These are phyloP conservation scores for Dryadomyces sulphureus DNA, from an alignment of 2,329 filamentous ascomycete genomes.

Conservation along the genomic window DNA sequence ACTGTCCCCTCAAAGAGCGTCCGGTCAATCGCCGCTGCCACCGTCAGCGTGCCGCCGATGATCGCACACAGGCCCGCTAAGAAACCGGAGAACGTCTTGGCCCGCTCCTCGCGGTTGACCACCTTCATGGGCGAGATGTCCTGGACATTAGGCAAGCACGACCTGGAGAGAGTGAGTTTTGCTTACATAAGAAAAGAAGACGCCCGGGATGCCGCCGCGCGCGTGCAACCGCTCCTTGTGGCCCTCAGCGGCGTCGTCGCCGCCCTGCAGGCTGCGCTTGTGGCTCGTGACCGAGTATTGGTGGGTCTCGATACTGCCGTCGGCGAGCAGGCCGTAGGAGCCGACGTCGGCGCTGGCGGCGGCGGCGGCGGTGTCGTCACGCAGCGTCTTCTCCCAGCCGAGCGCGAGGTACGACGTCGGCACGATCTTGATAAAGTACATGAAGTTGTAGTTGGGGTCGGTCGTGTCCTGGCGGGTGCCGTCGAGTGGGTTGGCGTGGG, in stretches of 20 bases:
- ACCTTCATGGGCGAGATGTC: constrained; percentile 99
- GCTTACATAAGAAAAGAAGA: constrained; percentile 96
- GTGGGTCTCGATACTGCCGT: constrained; percentile 88
- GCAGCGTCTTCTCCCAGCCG: constrained; percentile 58
- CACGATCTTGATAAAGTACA: constrained; percentile 99
- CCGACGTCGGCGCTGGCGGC: constrained; percentile 45
- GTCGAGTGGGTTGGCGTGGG: constrained; percentile 87
- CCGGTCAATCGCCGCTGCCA: constrained; percentile 84
- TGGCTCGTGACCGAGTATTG: constrained; percentile 98
- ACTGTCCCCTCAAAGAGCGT: constrained; percentile 79
- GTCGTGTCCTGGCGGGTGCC: constrained; percentile 58
- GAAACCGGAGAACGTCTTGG: constrained; percentile 85
- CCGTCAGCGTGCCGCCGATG: constrained; percentile 86
- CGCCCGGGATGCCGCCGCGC: constrained; percentile 81
- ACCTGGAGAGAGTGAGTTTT: background rate
- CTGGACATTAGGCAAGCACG: constrained; percentile 23
- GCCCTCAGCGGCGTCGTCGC: constrained; percentile 71
- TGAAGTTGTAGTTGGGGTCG: constrained; percentile 84
- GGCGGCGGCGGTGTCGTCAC: constrained; percentile 13
- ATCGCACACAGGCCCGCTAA: constrained; percentile 88
- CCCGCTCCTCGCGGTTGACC: constrained; percentile 81
- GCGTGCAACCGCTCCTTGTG: constrained; percentile 89
- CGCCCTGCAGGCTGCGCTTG: constrained; percentile 73
- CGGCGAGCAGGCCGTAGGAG: constrained; percentile 45
- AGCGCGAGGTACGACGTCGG: constrained; percentile 88